Percentiles rank a stretch among this genome's conserved stretches.
Conservation (phyloP, 441 rosid species). For the Erodium texanum region DNA sequence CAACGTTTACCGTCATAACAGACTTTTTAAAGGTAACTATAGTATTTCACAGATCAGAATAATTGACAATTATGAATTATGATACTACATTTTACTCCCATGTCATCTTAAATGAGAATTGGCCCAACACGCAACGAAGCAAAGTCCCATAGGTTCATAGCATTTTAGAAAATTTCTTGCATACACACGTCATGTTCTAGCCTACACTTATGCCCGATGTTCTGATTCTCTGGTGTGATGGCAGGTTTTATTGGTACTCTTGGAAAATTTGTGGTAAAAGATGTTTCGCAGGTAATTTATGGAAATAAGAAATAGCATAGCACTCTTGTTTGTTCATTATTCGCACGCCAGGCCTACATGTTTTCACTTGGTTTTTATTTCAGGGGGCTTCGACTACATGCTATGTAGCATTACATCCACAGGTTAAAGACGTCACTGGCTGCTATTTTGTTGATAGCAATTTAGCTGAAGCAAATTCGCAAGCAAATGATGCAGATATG, state of each 20-base stretch:
- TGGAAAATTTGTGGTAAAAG: slow-evolving; percentile 42
- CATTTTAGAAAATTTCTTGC: no score
- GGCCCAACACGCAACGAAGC: not conserved
- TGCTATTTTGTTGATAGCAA: slow-evolving; percentile 32
- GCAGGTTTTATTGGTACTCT: slow-evolving; percentile 34
- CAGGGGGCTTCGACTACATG: slow-evolving; percentile 49
- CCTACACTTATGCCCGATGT: not conserved
- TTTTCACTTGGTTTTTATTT: not conserved
- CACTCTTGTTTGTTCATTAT: not conserved
- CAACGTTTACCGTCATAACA: slow-evolving; percentile 46
- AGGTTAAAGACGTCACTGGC: slow-evolving; percentile 32
- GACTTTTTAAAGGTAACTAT: slow-evolving; percentile 34
- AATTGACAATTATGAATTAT: no score
- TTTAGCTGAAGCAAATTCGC: slow-evolving; percentile 25
- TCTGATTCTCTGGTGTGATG: slow-evolving; percentile 8
- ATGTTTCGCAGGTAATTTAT: slow-evolving; percentile 46
- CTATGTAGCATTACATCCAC: slow-evolving; percentile 46
- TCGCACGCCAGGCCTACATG: no score
- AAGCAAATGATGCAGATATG: slow-evolving; percentile 26
- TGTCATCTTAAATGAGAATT: not conserved
- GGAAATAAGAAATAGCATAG: not conserved
- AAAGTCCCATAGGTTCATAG: not conserved
- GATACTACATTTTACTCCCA: no score
- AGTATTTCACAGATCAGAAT: not conserved
- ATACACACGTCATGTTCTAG: no score